Evolutionary conservation across 371 early-diverging fungal genomes (phyloP).

Genomic region (Mucor sp.): DNA sequence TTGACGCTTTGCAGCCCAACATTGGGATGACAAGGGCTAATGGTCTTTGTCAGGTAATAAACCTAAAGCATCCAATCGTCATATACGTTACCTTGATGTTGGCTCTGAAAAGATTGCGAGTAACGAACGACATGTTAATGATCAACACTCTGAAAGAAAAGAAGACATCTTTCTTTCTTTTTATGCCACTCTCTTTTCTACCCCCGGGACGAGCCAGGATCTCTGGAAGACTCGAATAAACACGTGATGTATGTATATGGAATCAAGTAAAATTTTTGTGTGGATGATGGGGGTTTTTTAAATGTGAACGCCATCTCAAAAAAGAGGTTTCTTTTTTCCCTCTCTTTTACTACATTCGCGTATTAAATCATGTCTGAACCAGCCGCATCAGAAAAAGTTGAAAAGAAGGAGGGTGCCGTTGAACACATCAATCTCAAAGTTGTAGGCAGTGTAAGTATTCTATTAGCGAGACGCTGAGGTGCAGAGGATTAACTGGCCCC

Average conservation of each 20-base stretch:
- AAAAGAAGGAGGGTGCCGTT: slow-evolving; percentile 31
- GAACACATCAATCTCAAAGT: slow-evolving; percentile 93
- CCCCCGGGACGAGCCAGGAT: slow-evolving; percentile 1
- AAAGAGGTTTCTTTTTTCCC: background rate
- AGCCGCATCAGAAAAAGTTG: slow-evolving; percentile 56
- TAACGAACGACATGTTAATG: slow-evolving; percentile 8
- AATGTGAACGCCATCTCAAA: too few relatives aligned
- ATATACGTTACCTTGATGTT: slow-evolving; percentile 1
- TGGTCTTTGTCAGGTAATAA: background rate
- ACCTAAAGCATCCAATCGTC: background rate
- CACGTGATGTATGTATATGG: background rate
- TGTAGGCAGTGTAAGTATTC: slow-evolving; percentile 73
- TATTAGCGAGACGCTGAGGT: background rate
- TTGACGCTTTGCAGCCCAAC: background rate
- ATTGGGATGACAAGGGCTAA: background rate
- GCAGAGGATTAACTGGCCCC: background rate
- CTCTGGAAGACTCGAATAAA: background rate
- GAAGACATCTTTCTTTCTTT: background rate
- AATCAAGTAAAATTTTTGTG: background rate
- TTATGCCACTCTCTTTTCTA: background rate
- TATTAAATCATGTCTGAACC: slow-evolving; percentile 28
- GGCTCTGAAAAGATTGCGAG: background rate
- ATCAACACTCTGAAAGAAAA: background rate
- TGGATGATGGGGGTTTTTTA: background rate
- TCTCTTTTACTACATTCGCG: background rate